These are phyloP conservation scores for Blastocystis sp. DNA, from an alignment of 352 stramenopile genomes.

Conservation along the genomic window DNA sequence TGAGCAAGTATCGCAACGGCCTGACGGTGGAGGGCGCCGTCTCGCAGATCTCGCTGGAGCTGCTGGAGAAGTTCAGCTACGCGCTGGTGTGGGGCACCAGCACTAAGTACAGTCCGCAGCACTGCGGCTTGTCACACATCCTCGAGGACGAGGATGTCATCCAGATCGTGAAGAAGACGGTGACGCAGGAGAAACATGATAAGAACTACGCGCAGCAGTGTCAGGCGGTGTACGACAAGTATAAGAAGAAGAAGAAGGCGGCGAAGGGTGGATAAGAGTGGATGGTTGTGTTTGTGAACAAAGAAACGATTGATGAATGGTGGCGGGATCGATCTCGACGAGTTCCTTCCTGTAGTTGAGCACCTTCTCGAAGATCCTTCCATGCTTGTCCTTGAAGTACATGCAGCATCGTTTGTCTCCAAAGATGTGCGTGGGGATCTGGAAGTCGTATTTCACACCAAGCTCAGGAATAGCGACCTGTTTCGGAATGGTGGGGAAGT, in stretches of 20 bases:
- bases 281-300: no score
- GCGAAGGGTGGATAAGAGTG: not conserved
- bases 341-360: no score
- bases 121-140: conserved; percentile 81
- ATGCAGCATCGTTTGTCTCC: no score
- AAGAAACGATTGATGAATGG: no score
- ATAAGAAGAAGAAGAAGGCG: conserved; percentile 83
- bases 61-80: conserved; percentile 91
- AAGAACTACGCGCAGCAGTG: conserved; percentile 89
- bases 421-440: no score
- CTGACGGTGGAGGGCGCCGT: conserved; percentile 89
- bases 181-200: conserved; percentile 89
- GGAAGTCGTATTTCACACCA: no score
- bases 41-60: conserved; percentile 77
- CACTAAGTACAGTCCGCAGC: conserved; percentile 93
- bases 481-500: no score
- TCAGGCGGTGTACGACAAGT: conserved; percentile 88
- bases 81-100: conserved; percentile 90
- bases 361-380: no score
- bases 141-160: conserved; percentile 94
- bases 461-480: no score
- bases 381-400: no score
- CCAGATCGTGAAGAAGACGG: conserved; percentile 92
- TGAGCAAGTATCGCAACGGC: conserved; percentile 78
- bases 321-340: no score